Base-by-base conservation (phyloP, 2,329 filamentous ascomycete species). In the Colletotrichum sp. region DNA sequence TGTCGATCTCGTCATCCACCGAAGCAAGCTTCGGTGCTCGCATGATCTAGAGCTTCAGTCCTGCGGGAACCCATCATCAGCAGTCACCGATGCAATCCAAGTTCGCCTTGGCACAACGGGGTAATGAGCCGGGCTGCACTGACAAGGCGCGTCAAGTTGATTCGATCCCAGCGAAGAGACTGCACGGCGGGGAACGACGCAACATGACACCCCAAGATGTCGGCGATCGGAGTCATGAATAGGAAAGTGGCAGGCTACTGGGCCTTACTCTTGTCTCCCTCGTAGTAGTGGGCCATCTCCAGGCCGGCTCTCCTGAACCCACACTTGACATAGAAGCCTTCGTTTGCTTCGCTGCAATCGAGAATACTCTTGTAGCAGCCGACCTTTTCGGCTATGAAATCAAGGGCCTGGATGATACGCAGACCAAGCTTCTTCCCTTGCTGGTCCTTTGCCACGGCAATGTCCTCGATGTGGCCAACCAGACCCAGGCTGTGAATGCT, bases 241-340 rank as follows among this genome's bases (percentile, higher is more conserved):
- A 57, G 36, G 44, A 63, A 72, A 72, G 65, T 49, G 57, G n/a
- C 21, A 65, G 49, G 55, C 64, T 76, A 79, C 79, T 82, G 80
- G 72, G 81, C 78, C 81, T 89, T 90, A 84, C 85, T 87, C 83
- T 90, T 90, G 80, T 84, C 83, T 64, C 82, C 85, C 75, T 93
- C 95, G 84, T 98, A 97, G 87, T 98, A 98, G 88, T 98, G 95
- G 59, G 96, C 96, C 97, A 99, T 99, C 87, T 99, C 95, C 72
- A 98, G 87, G 18, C 97, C 97, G 32, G 96, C 96, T 77, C 95
- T 90, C 86, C 95, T 94, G 86, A 98, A 99, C 75, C 96, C 96
- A 86, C 97, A 99, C 90, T 99, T 99, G 85, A 98, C 90, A 85
- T 99, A 99, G 89, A 99, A 99, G 26, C 96, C 96, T 86, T 98